phyloP scores from a whole-genome alignment of 225 moss, liverwort and hornwort species.

The Lunularia cruciata region DNA sequence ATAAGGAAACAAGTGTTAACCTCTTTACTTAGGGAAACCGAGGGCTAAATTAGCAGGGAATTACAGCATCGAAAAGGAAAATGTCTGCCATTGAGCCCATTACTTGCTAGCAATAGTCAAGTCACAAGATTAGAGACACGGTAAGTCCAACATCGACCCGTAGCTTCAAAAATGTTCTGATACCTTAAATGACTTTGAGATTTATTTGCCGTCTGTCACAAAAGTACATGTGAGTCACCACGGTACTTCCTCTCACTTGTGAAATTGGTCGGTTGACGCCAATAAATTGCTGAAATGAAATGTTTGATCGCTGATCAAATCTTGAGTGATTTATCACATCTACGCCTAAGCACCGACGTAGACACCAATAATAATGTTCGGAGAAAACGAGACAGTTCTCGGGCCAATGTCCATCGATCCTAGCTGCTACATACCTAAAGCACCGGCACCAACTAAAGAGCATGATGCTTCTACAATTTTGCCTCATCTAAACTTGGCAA shows the following conservation, averaged over 20 bases:
- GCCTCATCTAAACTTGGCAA: background rate
- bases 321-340: background rate
- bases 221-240: slow-evolving; percentile 13
- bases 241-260: background rate
- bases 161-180: too few relatives aligned
- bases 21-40: too few relatives aligned
- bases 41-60: too few relatives aligned
- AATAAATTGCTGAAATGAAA: slow-evolving; percentile 13
- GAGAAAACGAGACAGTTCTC: background rate
- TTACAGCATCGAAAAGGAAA: too few relatives aligned
- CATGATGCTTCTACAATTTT: background rate
- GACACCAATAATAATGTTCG: background rate
- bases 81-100: too few relatives aligned
- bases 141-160: too few relatives aligned
- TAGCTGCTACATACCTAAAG: slow-evolving; percentile 1
- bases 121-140: too few relatives aligned
- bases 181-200: background rate
- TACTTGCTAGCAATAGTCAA: too few relatives aligned
- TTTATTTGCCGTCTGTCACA: slow-evolving; percentile 17
- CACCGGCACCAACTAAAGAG: background rate
- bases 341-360: background rate
- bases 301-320: slow-evolving; percentile 13
- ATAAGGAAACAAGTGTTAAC: too few relatives aligned
- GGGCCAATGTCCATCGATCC: background rate
- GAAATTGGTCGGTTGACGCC: background rate